Evolutionary conservation across 768 basidiomycete genomes (phyloP), one percentile per base, ranked within the genome.

Genomic region (Ramaria rubella): DNA sequence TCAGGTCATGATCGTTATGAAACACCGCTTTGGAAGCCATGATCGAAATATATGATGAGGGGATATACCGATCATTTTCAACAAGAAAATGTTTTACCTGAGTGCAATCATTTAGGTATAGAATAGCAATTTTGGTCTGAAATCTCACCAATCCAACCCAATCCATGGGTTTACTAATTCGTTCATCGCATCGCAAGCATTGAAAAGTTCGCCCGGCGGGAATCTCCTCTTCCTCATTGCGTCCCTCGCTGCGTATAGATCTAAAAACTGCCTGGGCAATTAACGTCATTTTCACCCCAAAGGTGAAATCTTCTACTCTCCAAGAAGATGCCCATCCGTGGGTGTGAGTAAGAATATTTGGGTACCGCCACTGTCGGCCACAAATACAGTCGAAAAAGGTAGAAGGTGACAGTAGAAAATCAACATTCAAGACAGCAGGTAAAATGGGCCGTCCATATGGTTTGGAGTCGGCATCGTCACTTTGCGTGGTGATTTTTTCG

Each of bases 371-470:
- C 3, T 2, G 1, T 12, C 5, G 4, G 11, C 6, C n/a, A 30
- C 40, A 54, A 3, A 23, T 42, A 26, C 52, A 54, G 11, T 40
- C 27, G 21, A 54, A 54, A 14, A 21, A 54, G 31, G 52, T 54
- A 2, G 52, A 23, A 40, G 21, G 29, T 8, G 30, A n/a, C 8
- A n/a, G 19, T 5, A 52, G 50, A 24, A 40, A 54, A 23, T 54
- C 34, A 2, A 17, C 19, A 43, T 54, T 14, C 3, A 26, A 12
- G 14, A 14, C 14, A 19, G 21, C 23, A 19, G 23, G 49, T 24
- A 26, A 27, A 8, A 24, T 30, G 2, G 26, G 29, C 15, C 24
- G 46, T 5, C 46, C 4, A 3, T 6, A 2, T 17, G 12, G 15
- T 48, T 15, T 26, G 21, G 5, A 6, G 46, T 11, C 29, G 23